These are phyloP conservation scores for Jatropha curcas DNA, from an alignment of 345 rosid genomes.

Conservation along the genomic window DNA sequence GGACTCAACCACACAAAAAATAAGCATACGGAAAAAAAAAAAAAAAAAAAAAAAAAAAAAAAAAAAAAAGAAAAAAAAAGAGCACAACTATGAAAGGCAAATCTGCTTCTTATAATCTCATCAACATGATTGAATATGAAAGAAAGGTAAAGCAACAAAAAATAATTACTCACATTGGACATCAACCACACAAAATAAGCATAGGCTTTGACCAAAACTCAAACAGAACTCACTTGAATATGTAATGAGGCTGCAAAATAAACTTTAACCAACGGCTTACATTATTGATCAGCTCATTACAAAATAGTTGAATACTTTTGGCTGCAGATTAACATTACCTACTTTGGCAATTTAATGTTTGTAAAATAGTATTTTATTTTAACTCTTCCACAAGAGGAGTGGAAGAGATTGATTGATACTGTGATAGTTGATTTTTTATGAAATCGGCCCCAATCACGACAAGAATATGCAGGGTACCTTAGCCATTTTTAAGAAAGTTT, in stretches of 20 bases:
- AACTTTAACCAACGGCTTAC: neutral
- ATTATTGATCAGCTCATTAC: neutral
- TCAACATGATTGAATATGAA: no score
- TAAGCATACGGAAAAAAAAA: no score
- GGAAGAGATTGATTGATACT: neutral
- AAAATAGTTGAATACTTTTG: neutral
- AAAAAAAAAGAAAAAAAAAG: no score
- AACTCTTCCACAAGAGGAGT: neutral
- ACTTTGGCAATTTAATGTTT: conserved; percentile 1
- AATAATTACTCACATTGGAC: neutral
- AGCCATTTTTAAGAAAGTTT: no score
- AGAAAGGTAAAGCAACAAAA: no score
- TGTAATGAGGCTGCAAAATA: neutral
- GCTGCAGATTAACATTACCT: neutral
- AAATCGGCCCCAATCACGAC: neutral
- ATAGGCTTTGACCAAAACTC: neutral
- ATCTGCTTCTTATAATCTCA: no score
- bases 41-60: no score
- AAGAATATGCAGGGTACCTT: no score
- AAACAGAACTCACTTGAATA: neutral
- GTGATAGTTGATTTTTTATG: neutral
- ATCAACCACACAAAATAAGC: neutral
- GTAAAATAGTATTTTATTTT: neutral
- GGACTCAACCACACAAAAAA: no score
- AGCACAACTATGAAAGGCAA: no score